phyloP scores from a whole-genome alignment of 73 alveolate species.

The Paramecium octaurelia region DNA sequence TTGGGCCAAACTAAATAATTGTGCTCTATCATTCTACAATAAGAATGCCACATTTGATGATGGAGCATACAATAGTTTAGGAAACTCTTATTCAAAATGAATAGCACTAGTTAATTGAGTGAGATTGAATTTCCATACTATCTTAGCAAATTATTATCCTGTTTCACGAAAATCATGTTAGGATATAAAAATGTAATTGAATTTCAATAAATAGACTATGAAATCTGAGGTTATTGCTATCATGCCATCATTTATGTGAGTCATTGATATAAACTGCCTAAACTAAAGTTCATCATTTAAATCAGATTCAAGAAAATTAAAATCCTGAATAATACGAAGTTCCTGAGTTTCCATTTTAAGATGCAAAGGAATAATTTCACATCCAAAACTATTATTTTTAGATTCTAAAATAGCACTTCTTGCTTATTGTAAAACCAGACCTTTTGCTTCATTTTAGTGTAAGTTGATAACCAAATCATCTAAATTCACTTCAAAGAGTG shows the following conservation, averaged over 20 bases:
- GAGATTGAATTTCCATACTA: neutral
- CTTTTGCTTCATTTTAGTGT: neutral
- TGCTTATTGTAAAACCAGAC: neutral
- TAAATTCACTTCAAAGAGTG: neutral
- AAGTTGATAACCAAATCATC: neutral
- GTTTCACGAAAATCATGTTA: neutral
- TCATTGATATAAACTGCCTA: neutral
- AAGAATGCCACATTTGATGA: neutral
- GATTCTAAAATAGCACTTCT: neutral
- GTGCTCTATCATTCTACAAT: neutral
- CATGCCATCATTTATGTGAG: slow-evolving; percentile 30
- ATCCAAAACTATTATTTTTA: neutral
- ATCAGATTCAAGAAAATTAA: neutral
- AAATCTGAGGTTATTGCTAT: slow-evolving; percentile 25
- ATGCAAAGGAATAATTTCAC: neutral
- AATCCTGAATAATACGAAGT: neutral
- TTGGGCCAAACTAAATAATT: slow-evolving; percentile 1
- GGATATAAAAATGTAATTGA: neutral
- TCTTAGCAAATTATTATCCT: neutral
- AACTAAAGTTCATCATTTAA: neutral
- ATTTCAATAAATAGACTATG: neutral
- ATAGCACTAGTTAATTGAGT: neutral
- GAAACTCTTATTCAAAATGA: neutral
- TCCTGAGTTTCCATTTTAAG: neutral
- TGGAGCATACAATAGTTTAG: neutral